These are phyloP conservation scores for Ogataea hybrid DNA, from an alignment of 1,139 yeast genomes.

Conservation along the genomic window DNA sequence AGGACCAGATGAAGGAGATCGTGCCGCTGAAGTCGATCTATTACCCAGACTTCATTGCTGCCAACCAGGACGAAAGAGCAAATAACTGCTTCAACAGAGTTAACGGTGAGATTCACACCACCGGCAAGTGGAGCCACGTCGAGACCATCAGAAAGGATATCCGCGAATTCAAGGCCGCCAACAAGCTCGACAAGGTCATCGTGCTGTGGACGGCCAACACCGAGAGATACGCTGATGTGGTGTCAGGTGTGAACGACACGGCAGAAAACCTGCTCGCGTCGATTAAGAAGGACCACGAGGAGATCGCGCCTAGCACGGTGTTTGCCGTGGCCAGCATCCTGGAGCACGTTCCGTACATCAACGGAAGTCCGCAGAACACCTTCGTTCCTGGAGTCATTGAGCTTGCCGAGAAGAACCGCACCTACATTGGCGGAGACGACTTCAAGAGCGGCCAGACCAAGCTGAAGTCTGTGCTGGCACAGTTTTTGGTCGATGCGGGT, in stretches of 20 bases:
- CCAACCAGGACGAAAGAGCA: constrained; percentile 91
- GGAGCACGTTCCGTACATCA: constrained; percentile 85
- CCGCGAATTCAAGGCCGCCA: constrained; percentile 68
- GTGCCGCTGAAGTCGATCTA: constrained; percentile 83
- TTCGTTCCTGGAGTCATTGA: constrained; percentile 94
- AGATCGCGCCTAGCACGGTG: constrained; percentile 86
- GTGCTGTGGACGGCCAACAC: constrained; percentile 98
- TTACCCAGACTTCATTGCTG: constrained; percentile 96
- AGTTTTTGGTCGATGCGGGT: no score
- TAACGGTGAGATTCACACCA: constrained; percentile 49
- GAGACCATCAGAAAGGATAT: constrained; percentile 85
- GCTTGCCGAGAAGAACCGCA: constrained; percentile 73
- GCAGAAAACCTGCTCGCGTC: constrained; percentile 74
- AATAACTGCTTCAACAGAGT: constrained; percentile 72
- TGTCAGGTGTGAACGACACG: constrained; percentile 83
- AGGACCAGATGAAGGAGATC: constrained; percentile 58
- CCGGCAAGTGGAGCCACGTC: constrained; percentile 86
- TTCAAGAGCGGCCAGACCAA: no score
- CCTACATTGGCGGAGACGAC: constrained; percentile 95
- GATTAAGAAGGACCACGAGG: constrained; percentile 75
- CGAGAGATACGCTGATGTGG: constrained; percentile 82
- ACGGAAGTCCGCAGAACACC: constrained; percentile 97
- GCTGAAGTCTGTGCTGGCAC: no score
- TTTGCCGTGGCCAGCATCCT: constrained; percentile 92
- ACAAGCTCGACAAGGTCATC: constrained; percentile 80